Base-by-base conservation (phyloP, 164 flowering plant genomes). In the Piper betle region DNA sequence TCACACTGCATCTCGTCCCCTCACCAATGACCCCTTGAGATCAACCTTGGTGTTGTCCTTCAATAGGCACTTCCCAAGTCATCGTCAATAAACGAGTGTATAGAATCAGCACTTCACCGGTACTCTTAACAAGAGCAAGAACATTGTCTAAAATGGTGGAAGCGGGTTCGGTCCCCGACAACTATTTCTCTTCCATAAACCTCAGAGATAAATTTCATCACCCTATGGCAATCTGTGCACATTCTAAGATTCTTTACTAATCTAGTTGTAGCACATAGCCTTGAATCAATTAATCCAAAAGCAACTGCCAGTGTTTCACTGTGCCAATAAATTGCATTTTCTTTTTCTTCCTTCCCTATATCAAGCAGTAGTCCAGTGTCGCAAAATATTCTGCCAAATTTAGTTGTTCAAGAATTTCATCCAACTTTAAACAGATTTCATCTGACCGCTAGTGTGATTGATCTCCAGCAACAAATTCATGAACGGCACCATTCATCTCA, bases 131-230 rank as follows among this genome's bases (percentile, higher is more conserved):
- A 93, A 50, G 98, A 82, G 73, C 98, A 92, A 18, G 62, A 67
- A 19, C 98, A 96, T 72, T 86, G 86, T 72, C 78, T 84, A 64
- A 92, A 92, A 74, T 81, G 82, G 72, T 89, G 98, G 66, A 86
- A 89, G 33, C 73, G 73, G 62, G 86, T 91, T 3, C 88, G 74
- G 71, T 89, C 97, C 71, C 98, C 76, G 3, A 92, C 85, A 63
- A 79, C 74, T 53, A 89, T 83, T 72, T 86, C 96, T 60, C 98
- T 74, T n/a, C 91, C 75, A 13, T 86, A 86, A 57, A 78, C 71
- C 73, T 75, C 82, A 3, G 97, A 83, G 62, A 89, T 79, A 42
- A 81, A 80, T 58, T 89, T 89, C 19, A 83, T 66, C 15, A 74
- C 72, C 53, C 64, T 53, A 69, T 92, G 98, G 64, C 97, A 89